Base-by-base conservation (phyloP, 2,329 filamentous ascomycete genomes). In the Aschersonia sp. region DNA sequence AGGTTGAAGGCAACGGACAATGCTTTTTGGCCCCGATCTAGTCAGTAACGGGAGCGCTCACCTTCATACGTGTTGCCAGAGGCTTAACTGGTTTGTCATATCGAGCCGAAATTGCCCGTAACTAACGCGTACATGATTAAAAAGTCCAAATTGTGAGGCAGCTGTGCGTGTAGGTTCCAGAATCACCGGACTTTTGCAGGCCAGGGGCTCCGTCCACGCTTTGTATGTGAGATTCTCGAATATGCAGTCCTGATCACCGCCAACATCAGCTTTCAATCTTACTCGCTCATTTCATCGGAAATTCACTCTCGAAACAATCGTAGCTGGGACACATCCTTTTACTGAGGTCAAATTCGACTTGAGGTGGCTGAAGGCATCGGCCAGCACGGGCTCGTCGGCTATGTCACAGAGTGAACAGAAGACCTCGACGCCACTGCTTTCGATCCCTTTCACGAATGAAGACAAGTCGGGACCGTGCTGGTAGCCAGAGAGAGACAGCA, bases 401-500 rank as follows among this genome's bases (percentile, higher is more conserved):
- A 12, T 38, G 35, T 38, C 35, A 12, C 35, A 38, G 6, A 38
- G 35, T 6, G 35, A 12, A 12, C 35, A 38, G 12, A 38, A 12
- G 6, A 38, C 35, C 35, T 38, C 6, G 6, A 12, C 75, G 78
- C 9, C 58, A 53, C 41, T 65, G 62, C 7, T 76, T 66, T 3
- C 68, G 53, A 32, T 60, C 20, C 67, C 64, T 2, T 69, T 70
- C 1, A 69, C 70, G 2, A 57, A 49, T 2, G 53, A 45, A 2
- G 54, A 57, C 12, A 62, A 61, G 40, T 73, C 65, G 5, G 67
- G 59, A 10, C 67, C 62, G 4, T 72, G 57, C 5, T 63, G 61
- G 47, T 63, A 64, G 41, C 68, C 72, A 45, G 62, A 69, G 30
- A 71, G 65, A 2, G 72, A 75, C n/a, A 75, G 60, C 3, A 75